Evolutionary conservation across 2,329 filamentous ascomycete species (phyloP).

Genomic region (Colletotrichum simmondsii): DNA sequence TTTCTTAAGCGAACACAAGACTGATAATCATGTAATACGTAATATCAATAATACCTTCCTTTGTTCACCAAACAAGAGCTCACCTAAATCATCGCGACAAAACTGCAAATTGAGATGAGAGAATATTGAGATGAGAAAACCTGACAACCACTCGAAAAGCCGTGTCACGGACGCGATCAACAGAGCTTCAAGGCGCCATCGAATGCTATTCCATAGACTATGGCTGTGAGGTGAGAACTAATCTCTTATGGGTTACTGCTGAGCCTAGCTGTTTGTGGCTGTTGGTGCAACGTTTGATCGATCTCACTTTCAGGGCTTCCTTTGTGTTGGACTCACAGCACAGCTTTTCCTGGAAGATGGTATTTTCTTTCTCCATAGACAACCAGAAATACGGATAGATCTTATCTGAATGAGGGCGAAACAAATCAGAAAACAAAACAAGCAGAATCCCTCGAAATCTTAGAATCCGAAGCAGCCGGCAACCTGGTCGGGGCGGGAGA

Average conservation of each 20-base stretch:
- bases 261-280: not conserved
- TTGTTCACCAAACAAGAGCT: not conserved
- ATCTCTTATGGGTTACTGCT: not conserved
- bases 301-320: not conserved
- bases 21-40: conserved; percentile 15
- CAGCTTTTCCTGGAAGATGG: not conserved
- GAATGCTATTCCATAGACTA: not conserved
- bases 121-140: not conserved
- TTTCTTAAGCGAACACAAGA: not conserved
- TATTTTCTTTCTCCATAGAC: not conserved
- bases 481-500: not conserved
- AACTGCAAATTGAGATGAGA: not conserved
- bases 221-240: not conserved
- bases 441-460: not conserved
- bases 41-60: conserved; percentile 14
- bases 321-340: not conserved
- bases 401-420: not conserved
- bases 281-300: not conserved
- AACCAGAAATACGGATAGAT: not conserved
- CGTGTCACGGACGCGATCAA: not conserved
- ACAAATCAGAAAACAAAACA: not conserved
- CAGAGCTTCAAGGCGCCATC: not conserved
- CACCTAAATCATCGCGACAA: not conserved
- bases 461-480: conserved; percentile 9
- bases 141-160: not conserved